Evolutionary conservation across 1,284 basidiomycete species (phyloP).

Genomic region (Cryptococcus floricola): DNA sequence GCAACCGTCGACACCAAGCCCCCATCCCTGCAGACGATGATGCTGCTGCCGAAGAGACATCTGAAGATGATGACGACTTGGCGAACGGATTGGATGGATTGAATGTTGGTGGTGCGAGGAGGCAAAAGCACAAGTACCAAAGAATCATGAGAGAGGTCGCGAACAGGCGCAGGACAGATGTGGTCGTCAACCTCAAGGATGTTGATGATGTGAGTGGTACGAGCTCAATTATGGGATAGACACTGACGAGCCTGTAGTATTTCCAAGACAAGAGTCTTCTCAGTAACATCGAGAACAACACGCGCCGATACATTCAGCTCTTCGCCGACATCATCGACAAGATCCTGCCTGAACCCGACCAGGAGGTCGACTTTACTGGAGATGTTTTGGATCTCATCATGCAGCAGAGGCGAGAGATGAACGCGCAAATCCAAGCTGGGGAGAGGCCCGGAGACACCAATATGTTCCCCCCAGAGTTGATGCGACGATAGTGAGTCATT

Average conservation of each 20-base stretch:
- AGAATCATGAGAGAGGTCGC: slow-evolving; percentile 85
- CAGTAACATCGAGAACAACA: slow-evolving; percentile 72
- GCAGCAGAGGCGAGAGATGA: slow-evolving; percentile 84
- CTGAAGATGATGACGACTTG: slow-evolving; percentile 63
- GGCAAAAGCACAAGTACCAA: slow-evolving; percentile 73
- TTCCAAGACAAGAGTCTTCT: slow-evolving; percentile 66
- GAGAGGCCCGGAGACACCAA: slow-evolving; percentile 51
- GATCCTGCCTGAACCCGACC: slow-evolving; percentile 77
- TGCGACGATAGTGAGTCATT: slow-evolving; percentile 85
- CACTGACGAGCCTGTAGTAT: slow-evolving; percentile 18
- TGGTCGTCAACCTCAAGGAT: slow-evolving; percentile 50
- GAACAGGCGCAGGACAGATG: slow-evolving; percentile 59
- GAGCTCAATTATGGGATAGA: not conserved
- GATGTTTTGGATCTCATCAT: slow-evolving; percentile 94
- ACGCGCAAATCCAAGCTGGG: slow-evolving; percentile 61
- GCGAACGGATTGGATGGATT: slow-evolving; percentile 52
- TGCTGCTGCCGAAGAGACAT: slow-evolving; percentile 54
- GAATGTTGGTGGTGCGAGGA: slow-evolving; percentile 26
- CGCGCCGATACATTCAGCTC: slow-evolving; percentile 82
- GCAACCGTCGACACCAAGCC: slow-evolving; percentile 11
- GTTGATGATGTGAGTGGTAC: slow-evolving; percentile 36
- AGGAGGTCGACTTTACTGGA: slow-evolving; percentile 80
- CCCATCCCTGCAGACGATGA: slow-evolving; percentile 53
- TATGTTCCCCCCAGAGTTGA: slow-evolving; percentile 81
- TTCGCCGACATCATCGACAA: slow-evolving; percentile 90